Evolutionary conservation across 2,329 filamentous ascomycete species (phyloP).

Genomic region (Graphilbum sp.): DNA sequence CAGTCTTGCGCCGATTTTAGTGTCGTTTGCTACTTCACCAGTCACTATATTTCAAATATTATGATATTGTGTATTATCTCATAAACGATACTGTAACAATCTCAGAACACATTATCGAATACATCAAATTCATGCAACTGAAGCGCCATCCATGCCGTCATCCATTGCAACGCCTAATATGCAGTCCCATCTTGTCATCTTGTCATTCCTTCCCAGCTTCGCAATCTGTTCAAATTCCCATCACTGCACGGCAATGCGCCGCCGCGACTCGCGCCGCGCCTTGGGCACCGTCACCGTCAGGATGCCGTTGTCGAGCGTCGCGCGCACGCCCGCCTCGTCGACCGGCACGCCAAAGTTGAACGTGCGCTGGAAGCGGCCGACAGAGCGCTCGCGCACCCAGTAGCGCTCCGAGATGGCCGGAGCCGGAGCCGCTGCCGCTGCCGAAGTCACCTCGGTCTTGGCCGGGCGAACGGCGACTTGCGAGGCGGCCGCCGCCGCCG

Average conservation of each 20-base stretch:
- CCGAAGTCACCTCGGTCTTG: neutral
- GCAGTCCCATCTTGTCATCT: too few relatives aligned
- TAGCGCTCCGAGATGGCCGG: slow-evolving; percentile 24
- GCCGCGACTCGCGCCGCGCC: slow-evolving; percentile 38
- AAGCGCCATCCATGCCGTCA: too few relatives aligned
- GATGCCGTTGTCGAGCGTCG: slow-evolving; percentile 48
- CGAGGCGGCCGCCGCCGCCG: slow-evolving; percentile 11
- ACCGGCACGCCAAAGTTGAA: slow-evolving; percentile 52
- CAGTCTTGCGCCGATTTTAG: too few relatives aligned
- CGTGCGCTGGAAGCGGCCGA: slow-evolving; percentile 50
- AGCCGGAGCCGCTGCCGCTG: slow-evolving; percentile 8
- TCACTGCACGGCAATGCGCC: slow-evolving; percentile 39
- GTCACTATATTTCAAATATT: too few relatives aligned
- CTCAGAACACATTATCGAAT: too few relatives aligned
- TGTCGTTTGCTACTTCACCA: too few relatives aligned
- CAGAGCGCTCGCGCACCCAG: slow-evolving; percentile 52
- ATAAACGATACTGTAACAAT: too few relatives aligned
- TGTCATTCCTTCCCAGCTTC: too few relatives aligned
- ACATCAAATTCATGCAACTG: too few relatives aligned
- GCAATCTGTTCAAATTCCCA: too few relatives aligned
- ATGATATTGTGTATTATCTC: too few relatives aligned
- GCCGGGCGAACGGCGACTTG: neutral
- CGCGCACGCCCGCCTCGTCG: slow-evolving; percentile 44
- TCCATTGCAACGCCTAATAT: too few relatives aligned
- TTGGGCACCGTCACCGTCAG: slow-evolving; percentile 50